phyloP scores from a whole-genome alignment of 108 stramenopile genomes.

The Aureococcus anophagefferens region DNA sequence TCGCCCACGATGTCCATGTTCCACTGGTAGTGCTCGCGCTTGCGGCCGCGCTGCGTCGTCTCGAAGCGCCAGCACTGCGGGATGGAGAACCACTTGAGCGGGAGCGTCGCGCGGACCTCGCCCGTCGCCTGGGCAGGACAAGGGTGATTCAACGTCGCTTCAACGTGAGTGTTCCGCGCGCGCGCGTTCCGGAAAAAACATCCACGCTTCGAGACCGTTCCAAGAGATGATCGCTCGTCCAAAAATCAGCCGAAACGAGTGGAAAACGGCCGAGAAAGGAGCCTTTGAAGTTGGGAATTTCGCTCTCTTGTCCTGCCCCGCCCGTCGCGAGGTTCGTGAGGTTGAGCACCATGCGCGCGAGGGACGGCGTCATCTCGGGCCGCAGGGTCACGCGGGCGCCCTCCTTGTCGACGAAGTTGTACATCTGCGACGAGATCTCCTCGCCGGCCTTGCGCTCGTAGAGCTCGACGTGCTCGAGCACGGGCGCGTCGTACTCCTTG shows the following conservation, averaged over 20 bases:
- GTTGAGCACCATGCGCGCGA: constrained; percentile 92
- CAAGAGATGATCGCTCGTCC: too few relatives aligned
- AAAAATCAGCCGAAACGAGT: too few relatives aligned
- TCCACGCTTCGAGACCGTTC: too few relatives aligned
- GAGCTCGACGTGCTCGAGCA: constrained; percentile 75
- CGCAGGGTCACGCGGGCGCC: constrained; percentile 66
- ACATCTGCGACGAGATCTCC: constrained; percentile 92
- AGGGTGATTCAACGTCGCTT: too few relatives aligned
- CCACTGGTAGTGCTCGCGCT: constrained; percentile 98
- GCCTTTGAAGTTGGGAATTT: too few relatives aligned
- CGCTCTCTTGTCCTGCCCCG: too few relatives aligned
- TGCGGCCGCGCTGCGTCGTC: constrained; percentile 89
- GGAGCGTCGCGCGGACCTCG: constrained; percentile 72
- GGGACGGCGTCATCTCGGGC: constrained; percentile 94
- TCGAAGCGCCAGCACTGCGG: constrained; percentile 96
- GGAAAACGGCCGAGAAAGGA: too few relatives aligned
- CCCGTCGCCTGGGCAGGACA: too few relatives aligned
- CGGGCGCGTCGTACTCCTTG: constrained; percentile 93
- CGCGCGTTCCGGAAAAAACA: too few relatives aligned
- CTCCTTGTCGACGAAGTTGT: constrained; percentile 90
- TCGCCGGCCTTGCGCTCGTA: constrained; percentile 96
- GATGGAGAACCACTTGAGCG: constrained; percentile 90
- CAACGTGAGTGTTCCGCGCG: too few relatives aligned
- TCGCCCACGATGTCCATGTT: constrained; percentile 67
- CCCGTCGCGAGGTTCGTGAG: not conserved